Evolutionary conservation across 2,329 filamentous ascomycete species (phyloP).

Genomic region (Proliferodiscus dingleyae): DNA sequence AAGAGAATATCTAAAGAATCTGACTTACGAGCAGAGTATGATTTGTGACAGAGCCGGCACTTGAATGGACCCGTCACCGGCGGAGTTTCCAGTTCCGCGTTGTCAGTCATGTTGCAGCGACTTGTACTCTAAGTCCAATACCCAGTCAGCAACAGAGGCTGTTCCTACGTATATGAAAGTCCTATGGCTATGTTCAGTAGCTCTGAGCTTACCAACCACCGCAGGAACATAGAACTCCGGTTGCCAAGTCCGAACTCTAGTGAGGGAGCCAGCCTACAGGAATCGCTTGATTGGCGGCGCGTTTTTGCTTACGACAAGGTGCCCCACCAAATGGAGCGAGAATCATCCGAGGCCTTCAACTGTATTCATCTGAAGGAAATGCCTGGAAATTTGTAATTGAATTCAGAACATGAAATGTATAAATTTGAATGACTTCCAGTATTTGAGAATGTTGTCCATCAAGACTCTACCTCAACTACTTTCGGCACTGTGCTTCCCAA

Average conservation of each 20-base stretch:
- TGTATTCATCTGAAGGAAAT: too few relatives aligned
- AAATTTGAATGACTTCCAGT: too few relatives aligned
- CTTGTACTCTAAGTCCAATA: not conserved
- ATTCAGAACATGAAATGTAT: too few relatives aligned
- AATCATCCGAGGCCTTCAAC: too few relatives aligned
- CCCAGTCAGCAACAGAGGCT: not conserved
- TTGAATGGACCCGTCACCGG: not conserved
- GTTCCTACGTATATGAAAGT: not conserved
- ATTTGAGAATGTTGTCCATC: not conserved
- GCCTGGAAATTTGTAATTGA: too few relatives aligned
- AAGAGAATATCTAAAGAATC: not conserved
- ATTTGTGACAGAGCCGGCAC: constrained; percentile 7
- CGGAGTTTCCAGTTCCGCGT: not conserved
- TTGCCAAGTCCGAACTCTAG: not conserved
- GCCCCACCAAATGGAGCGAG: too few relatives aligned
- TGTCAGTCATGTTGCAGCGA: not conserved
- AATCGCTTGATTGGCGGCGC: not conserved
- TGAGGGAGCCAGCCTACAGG: not conserved
- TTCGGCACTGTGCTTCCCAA: not conserved
- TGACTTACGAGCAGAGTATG: constrained; percentile 8
- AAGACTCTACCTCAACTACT: not conserved
- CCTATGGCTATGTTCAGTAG: not conserved
- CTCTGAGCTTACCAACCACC: not conserved
- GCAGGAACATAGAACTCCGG: not conserved
- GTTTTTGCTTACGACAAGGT: too few relatives aligned